Base-by-base conservation (phyloP, 306 rosid species). In the Dicorynia guianensis region DNA sequence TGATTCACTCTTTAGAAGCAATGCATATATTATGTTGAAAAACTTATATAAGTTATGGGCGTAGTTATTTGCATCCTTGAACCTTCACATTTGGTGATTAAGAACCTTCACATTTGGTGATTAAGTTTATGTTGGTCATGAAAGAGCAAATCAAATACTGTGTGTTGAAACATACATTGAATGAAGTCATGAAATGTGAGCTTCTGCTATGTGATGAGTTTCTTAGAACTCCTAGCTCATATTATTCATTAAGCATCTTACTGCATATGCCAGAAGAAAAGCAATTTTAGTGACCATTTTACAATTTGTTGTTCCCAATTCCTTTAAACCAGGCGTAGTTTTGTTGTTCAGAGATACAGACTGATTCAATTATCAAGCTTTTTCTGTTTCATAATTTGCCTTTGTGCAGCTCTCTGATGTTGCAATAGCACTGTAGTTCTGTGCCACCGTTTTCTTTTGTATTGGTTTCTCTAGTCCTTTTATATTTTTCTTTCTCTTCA, bases 161-260 rank as follows among this genome's bases (percentile, higher is more conserved):
- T 40, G 54, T 33, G 20, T 58, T 33, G 17, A 73, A 67, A 30
- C 44, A 59, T 12, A 46, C 44, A 49, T 40, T 17, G 8, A 30
- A 58, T 59, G 53, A 54, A 44, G 36, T 20, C 52, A 35, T 36
- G 44, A 67, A 56, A 56, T 19, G 33, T 72, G 34, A 63, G 65
- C 18, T 46, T 71, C 15, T 66, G 62, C 35, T 71, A 63, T 11
- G 19, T 71, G 35, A 63, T 61, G 6, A 11, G 8, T 14, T 6
- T 57, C 20, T 47, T 59, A 52, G 53, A 30, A 42, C 47, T 57
- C 10, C 36, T 40, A 43, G 33, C 44, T 58, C 33, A 25, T 57
- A 4, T 55, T 43, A 19, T 64, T 64, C 44, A 39, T 6, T 20
- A 43, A n/a, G 9, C 43, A 19, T 72, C 53, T 43, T 42, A 42